Conservation (phyloP, 257 asterid species). For the Ballota nigra region DNA sequence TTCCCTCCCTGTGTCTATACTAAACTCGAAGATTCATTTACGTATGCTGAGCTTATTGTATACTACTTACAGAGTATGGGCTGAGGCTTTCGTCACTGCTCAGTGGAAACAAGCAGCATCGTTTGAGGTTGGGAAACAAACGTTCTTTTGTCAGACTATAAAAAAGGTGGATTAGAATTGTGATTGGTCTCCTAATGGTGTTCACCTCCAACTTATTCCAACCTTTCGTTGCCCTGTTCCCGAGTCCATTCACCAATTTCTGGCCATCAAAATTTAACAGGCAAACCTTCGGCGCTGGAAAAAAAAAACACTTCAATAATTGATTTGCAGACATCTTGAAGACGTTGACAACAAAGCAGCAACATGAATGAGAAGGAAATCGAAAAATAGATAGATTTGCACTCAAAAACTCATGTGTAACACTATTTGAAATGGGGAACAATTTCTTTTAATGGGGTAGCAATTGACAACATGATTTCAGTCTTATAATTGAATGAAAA, state of each 20-base stretch:
- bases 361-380: neutral
- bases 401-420: neutral
- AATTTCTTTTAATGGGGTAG: no score
- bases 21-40: slow-evolving; percentile 20
- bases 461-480: no score
- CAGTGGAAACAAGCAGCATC: slow-evolving; percentile 14
- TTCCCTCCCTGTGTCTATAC: slow-evolving; percentile 11
- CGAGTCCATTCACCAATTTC: slow-evolving; percentile 8
- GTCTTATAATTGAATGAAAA: no score
- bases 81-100: neutral
- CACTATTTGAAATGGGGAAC: neutral
- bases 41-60: neutral
- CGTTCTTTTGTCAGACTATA: neutral
- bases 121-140: neutral
- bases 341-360: neutral
- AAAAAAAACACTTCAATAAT: neutral
- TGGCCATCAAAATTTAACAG: slow-evolving; percentile 38
- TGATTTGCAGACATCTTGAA: slow-evolving; percentile 2
- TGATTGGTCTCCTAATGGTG: neutral
- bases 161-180: slow-evolving; percentile 1
- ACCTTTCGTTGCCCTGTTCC: neutral
- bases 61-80: neutral
- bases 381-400: neutral
- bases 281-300: slow-evolving; percentile 53
- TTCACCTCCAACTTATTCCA: slow-evolving; percentile 19